A percentile compares a stretch with the other conserved stretches of the same genome.
phyloP scores from a whole-genome alignment of 2,329 filamentous ascomycete genomes.

The Colletotrichum horii region DNA sequence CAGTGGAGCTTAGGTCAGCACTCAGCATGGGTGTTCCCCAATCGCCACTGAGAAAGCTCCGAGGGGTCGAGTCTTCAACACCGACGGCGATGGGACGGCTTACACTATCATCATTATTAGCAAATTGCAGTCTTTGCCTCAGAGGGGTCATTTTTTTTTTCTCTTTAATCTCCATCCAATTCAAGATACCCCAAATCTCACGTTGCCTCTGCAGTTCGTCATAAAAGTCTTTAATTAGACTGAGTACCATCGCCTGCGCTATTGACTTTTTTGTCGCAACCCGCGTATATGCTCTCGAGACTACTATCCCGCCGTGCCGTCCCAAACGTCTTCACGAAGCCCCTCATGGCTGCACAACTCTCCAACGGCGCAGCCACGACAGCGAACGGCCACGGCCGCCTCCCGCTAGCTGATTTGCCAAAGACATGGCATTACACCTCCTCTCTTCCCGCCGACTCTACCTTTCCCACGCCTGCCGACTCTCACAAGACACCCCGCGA shows the following conservation, averaged over 20 bases:
- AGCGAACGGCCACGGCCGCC: conserved; percentile 26
- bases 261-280: background rate
- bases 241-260: background rate
- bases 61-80: background rate
- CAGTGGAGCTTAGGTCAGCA: conserved; percentile 16
- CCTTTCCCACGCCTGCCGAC: conserved; percentile 78
- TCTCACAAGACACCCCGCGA: conserved; percentile 84
- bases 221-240: background rate
- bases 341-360: conserved; percentile 36
- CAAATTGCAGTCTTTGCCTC: conserved; percentile 1
- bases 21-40: conserved; percentile 5
- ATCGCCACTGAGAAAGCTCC: background rate
- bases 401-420: conserved; percentile 59
- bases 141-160: background rate
- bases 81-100: background rate
- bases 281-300: conserved; percentile 35
- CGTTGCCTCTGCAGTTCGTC: background rate
- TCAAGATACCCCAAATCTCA: conserved; percentile 2
- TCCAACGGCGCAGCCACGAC: conserved; percentile 30
- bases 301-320: conserved; percentile 34
- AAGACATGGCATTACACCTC: conserved; percentile 71
- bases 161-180: background rate
- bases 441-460: conserved; percentile 75
- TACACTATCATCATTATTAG: conserved; percentile 9
- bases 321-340: conserved; percentile 27